Evolutionary conservation across 495 filamentous ascomycete genomes (phyloP).

Genomic region (Penicillium manginii): DNA sequence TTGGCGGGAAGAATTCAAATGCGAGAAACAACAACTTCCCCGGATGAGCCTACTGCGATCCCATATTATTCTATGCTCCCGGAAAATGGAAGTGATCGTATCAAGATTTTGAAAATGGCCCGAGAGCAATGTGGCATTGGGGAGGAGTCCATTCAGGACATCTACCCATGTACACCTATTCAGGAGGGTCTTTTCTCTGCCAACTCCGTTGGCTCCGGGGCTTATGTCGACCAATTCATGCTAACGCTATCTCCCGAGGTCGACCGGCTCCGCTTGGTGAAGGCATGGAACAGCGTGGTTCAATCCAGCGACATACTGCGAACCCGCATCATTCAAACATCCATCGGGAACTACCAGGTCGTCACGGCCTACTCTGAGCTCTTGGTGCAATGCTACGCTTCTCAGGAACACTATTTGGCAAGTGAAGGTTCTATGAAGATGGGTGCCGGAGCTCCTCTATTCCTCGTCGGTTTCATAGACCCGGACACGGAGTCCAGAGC

Average conservation of each 20-base stretch:
- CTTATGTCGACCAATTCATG: constrained; percentile 50
- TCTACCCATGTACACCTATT: constrained; percentile 49
- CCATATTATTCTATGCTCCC: too few relatives aligned
- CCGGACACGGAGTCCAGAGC: neutral
- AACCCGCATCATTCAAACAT: neutral
- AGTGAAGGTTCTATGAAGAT: neutral
- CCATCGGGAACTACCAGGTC: neutral
- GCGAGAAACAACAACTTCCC: too few relatives aligned
- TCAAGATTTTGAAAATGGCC: neutral
- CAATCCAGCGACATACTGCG: neutral
- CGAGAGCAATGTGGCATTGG: neutral
- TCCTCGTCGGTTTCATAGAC: neutral
- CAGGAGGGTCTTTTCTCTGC: constrained; percentile 52
- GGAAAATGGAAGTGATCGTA: neutral
- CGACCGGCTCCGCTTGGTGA: constrained; percentile 19
- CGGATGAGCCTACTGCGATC: too few relatives aligned
- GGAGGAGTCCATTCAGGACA: constrained; percentile 47
- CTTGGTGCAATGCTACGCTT: neutral
- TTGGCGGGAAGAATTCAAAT: too few relatives aligned
- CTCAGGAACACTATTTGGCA: neutral
- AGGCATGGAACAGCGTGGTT: neutral
- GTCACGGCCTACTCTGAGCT: neutral
- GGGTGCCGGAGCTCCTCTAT: neutral
- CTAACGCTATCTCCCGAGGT: constrained; percentile 13
- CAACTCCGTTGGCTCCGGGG: constrained; percentile 47